A percentile compares a stretch with the other conserved stretches of the same genome.
Conservation (phyloP, 1,139 yeast genomes). For the Taphrina confusa region DNA sequence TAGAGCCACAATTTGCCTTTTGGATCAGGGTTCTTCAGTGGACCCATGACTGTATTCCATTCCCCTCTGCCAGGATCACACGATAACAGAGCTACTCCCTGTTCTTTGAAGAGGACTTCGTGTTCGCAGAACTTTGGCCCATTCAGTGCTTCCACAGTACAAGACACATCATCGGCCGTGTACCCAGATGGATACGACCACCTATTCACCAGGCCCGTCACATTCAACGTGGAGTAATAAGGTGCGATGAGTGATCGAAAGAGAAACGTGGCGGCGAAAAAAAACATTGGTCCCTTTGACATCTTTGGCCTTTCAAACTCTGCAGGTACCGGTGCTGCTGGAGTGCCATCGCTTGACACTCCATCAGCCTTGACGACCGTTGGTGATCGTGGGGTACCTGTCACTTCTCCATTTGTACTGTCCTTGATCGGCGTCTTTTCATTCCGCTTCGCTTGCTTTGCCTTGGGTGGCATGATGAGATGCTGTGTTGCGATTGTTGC, state of each 20-base stretch:
- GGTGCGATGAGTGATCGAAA: conserved; percentile 13
- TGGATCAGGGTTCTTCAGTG: conserved; percentile 12
- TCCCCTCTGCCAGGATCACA: conserved; percentile 28
- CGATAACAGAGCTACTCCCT: conserved; percentile 14
- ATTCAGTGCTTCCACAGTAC: conserved; percentile 21
- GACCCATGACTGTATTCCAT: conserved; percentile 32
- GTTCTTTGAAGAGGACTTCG: conserved; percentile 17
- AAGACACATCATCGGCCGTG: conserved; percentile 13
- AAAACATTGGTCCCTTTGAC: conserved; percentile 7
- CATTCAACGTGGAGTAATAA: not conserved
- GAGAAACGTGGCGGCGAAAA: conserved; percentile 15
- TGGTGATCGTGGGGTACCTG: conserved; percentile 8
- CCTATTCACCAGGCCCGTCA: conserved; percentile 15
- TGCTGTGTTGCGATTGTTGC: not conserved
- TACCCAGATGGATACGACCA: conserved; percentile 19
- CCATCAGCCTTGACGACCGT: not conserved
- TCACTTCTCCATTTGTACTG: too few relatives aligned
- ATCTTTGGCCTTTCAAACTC: conserved; percentile 11
- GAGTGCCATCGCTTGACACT: not conserved
- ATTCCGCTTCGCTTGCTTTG: not conserved
- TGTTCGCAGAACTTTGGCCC: conserved; percentile 30
- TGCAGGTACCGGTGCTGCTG: not conserved
- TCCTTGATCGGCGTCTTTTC: not conserved
- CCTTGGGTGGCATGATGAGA: not conserved
- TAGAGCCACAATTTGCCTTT: conserved; percentile 16